phyloP scores from a whole-genome alignment of 108 stramenopile genomes.

The Pseudonitzschia multiseries region DNA sequence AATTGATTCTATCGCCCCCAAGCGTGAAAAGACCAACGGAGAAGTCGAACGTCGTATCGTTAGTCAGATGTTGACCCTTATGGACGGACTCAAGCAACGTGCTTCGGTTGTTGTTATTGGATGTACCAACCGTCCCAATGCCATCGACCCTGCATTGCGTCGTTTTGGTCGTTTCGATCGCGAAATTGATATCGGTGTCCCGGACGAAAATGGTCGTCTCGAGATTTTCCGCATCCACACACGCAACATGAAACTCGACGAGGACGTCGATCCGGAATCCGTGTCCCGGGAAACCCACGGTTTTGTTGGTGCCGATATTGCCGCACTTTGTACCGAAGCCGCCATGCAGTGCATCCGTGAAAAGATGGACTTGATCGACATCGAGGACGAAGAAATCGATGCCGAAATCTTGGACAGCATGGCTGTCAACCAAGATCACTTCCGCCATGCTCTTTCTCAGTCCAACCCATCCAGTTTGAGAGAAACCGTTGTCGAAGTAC shows the following conservation, averaged over 20 bases:
- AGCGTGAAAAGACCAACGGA: slow-evolving; percentile 99
- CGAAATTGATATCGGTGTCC: slow-evolving; percentile 99
- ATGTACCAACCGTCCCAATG: slow-evolving; percentile 96
- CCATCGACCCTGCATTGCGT: slow-evolving; percentile 95
- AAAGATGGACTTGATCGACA: slow-evolving; percentile 99
- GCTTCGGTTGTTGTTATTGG: slow-evolving; percentile 97
- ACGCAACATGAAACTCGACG: slow-evolving; percentile 99
- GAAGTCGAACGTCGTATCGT: slow-evolving; percentile 99
- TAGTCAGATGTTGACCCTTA: slow-evolving; percentile 96
- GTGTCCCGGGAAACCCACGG: slow-evolving; percentile 98
- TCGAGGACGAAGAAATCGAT: slow-evolving; percentile 99
- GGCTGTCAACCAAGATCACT: slow-evolving; percentile 99
- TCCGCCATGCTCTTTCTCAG: slow-evolving; percentile 93
- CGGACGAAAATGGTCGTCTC: slow-evolving; percentile 98
- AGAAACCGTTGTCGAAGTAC: slow-evolving; percentile 99
- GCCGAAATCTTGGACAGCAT: slow-evolving; percentile 98
- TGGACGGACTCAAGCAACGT: slow-evolving; percentile 98
- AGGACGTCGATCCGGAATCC: slow-evolving; percentile 97
- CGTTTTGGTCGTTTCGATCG: slow-evolving; percentile 99
- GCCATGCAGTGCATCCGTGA: slow-evolving; percentile 99
- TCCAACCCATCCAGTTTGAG: slow-evolving; percentile 98
- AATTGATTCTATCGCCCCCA: slow-evolving; percentile 99
- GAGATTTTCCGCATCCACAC: slow-evolving; percentile 99
- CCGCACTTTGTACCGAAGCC: slow-evolving; percentile 99
- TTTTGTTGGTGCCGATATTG: slow-evolving; percentile 99